Evolutionary conservation across 139 green algal species (phyloP), one percentile per base, ranked within the genome.

Genomic region (Chloropicon primus): DNA sequence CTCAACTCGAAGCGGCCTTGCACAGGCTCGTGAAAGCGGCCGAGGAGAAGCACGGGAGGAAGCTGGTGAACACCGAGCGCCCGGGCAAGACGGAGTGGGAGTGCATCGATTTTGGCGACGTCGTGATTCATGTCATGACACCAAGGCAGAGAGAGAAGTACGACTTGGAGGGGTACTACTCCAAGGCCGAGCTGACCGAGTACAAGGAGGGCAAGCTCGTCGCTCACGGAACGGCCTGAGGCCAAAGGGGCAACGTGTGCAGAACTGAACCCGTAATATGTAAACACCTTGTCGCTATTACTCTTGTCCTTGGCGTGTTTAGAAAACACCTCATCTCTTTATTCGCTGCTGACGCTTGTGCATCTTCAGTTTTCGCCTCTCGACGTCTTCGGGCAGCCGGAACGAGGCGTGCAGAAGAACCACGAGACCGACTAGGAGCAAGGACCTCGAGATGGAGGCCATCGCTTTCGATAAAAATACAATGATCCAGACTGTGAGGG

Each of bases 91-190:
- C 29, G 17, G 74, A 84, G 29, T 84, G 77, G 77, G 27, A 29
- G 54, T 72, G 71, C 10, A 29, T 84, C 10, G 81, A 85, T 27
- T 80, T 27, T 54, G 79, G 77, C 21, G 84, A 88, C 71, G 82
- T 88, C 54, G 78, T 88, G 1, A 78, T 80, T 27, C 84, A 88
- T 74, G 28, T 88, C 22, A 87, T 88, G 2, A 76, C 79, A 28
- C 82, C 84, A 23, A 71, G 21, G 22, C 74, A 82, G 27, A 54
- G 84, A 26, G 73, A 80, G 1, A 81, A 78, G 29, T 88, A 88
- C 80, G 76, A 83, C 76, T n/a, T 88, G 22, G 84, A 88, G 28
- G 53, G 29, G 27, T 84, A 85, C 41, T 88, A 88, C 71, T 73
- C 53, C 2, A 80, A 78, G 21, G 80, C 80, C 2, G 71, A 79